Evolutionary conservation across 768 basidiomycete genomes (phyloP), one percentile per base, ranked within the genome.

Genomic region (Tulasnella sp.): DNA sequence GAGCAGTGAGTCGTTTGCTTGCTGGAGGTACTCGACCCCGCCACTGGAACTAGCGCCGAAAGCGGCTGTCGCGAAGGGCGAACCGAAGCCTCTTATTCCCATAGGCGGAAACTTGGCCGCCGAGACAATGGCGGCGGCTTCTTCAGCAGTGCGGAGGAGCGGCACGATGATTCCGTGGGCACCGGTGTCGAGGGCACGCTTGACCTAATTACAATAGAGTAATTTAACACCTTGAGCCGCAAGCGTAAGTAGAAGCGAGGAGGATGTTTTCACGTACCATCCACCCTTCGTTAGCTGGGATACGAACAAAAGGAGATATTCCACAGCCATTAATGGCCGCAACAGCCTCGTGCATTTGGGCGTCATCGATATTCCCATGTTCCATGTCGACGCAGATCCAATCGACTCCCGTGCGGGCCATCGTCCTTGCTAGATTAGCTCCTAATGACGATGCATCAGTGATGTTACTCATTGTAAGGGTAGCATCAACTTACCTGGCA

Each of bases 111-210:
- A 73, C 54, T 71, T 72, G 58, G 65, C 65, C 53, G 61, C 68
- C 15, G 64, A 59, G 8, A 71, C 71, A 49, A 73, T 65, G 10
- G 62, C 56, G 27, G 51, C 41, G n/a, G 71, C 71, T 62, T 71
- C 69, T 19, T 67, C 70, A 65, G 69, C 60, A 4, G 67, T 66
- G 51, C 68, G 64, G 56, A 69, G 66, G 68, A 72, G 70, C 1
- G 71, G 71, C 15, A 68, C 66, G 68, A 71, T 68, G n/a, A 72
- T 60, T 8, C 71, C 71, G 34, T 70, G 70, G 5, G 70, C 70
- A 19, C 72, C 72, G 7, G 70, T 53, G 51, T 73, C 72, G 15
- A 73, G 65, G 11, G 72, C 72, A 13, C 72, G 65, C 66, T 73
- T 73, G 64, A 73, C 68, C 63, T 68, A 64, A n/a, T n/a, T n/a